Base-by-base conservation (phyloP, 441 rosid species). In the Croton laevigatus region DNA sequence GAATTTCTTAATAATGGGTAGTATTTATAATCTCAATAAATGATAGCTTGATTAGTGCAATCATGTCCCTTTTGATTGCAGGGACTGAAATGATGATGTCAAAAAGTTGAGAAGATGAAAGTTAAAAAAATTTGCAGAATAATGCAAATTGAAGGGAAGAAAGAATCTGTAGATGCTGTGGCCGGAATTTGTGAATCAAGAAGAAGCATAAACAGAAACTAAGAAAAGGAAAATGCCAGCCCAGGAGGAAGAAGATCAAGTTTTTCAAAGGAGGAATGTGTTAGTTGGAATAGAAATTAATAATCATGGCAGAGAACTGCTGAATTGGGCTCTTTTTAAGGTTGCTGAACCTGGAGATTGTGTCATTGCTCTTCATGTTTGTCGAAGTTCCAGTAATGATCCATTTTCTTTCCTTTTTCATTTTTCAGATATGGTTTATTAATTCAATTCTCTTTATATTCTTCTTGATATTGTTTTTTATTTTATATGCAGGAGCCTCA, bases 341-440 rank as follows among this genome's bases (percentile, higher is more conserved):
- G 87, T 89, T 71, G 96, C 98, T 59, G 81, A 90, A 66, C 89
- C 90, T 37, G 99, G 96, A 71, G 99, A 94, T 78, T 82, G 73
- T 74, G 92, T 94, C 48, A 55, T 89, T 77, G 96, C 86, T 37
- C 68, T 89, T 74, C 97, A 92, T 81, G 94, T 89, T 81, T 85
- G 89, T 78, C 78, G 77, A 62, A 83, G 80, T 78, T 82, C 86
- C 6, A 83, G 93, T 89, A 75, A 75, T 52, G 23, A 51, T 0
- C 32, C 8, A 67, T 72, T 23, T 40, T 38, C 34, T 59, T 20
- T 6, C 53, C 7, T 60, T 58, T 55, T 64, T 40, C 6, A 48
- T 23, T 38, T 37, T 23, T 55, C n/a, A 38, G 46, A 14, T 42
- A 49, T 62, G 40, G 17, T 54, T 75, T 54, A 27, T 34, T 48